Evolutionary conservation across 2,329 filamentous ascomycete species (phyloP).

Genomic region (Ustulina deusta): DNA sequence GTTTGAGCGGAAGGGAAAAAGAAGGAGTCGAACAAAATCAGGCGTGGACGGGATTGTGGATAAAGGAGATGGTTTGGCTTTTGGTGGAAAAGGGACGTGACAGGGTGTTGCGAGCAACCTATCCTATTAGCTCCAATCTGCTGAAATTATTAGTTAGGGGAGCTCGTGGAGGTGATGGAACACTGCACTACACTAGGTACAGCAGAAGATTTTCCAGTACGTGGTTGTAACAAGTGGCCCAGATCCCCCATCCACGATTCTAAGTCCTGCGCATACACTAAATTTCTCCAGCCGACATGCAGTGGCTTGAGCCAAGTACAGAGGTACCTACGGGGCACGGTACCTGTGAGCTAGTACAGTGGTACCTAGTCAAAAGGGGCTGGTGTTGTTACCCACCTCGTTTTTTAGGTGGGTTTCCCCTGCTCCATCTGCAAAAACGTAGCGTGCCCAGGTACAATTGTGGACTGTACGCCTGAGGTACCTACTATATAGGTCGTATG

Average conservation of each 20-base stretch:
- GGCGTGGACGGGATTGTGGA: slow-evolving; percentile 42
- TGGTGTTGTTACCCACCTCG: slow-evolving; percentile 11
- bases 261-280: too few species aligned
- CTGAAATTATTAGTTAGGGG: slow-evolving; percentile 35
- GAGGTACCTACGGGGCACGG: not conserved
- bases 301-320: slow-evolving; percentile 23
- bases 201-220: slow-evolving; percentile 1
- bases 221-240: not conserved
- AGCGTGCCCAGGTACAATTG: not conserved
- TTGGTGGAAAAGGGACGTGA: slow-evolving; percentile 36
- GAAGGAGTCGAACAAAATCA: slow-evolving; percentile 45
- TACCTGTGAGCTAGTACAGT: not conserved
- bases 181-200: not conserved
- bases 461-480: too few species aligned
- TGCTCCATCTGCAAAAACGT: not conserved
- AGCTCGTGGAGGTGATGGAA: slow-evolving; percentile 33
- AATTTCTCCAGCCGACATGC: slow-evolving; percentile 27
- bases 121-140: slow-evolving; percentile 26
- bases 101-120: slow-evolving; percentile 37
- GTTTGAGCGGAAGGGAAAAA: slow-evolving; percentile 37
- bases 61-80: slow-evolving; percentile 39
- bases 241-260: slow-evolving; percentile 12
- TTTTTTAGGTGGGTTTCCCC: not conserved
- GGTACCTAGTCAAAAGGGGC: slow-evolving; percentile 27
- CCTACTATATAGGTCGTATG: too few species aligned